Evolutionary conservation across 441 rosid genomes (phyloP), one percentile per base, ranked within the genome.

Genomic region (Hura crepitans): DNA sequence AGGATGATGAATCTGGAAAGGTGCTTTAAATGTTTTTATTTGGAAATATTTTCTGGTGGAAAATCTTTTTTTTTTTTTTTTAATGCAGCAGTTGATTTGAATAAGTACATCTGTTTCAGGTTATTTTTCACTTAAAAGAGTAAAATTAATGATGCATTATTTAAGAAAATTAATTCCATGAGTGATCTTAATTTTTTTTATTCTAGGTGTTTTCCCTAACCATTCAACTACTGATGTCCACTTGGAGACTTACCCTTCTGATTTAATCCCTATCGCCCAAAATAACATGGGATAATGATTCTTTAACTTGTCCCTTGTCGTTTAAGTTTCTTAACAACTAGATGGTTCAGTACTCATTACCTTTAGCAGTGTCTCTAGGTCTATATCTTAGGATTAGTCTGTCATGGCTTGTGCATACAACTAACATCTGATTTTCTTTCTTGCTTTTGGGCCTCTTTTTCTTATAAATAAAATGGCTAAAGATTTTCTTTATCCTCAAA

Each of bases 1-100:
- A 60, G 80, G 85, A 82, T 49, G 81, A 85, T 70, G 81, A 86
- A 73, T 70, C 86, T 75, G 84, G 81, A 28, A 82, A 80, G 93
- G 97, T 89, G 62, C 42, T 72, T 42, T 31, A 23, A 30, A 11
- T n/a, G 45, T n/a, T 50, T 37, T 50, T 42, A 33, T 50, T 62
- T 51, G 63, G 59, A 35, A 13, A n/a, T 54, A 10, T 27, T 23
- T 45, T 42, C 46, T 10, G 18, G 2, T 28, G 14, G 8, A 63
- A 63, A 11, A 45, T n/a, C 12, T 30, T 65, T 10, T 30, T 47
- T 65, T 18, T 65, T 10, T 30, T 47, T 65, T 18, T 47, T 17
- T 51, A 27, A 5, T 43, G 27, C 27, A 20, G 20, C 12, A 60
- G 1, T 11, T 58, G 17, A 46, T 28, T 43, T 31, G 30, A 69